Percentiles rank a stretch among this genome's conserved stretches.
Evolutionary conservation across 768 basidiomycete genomes (phyloP).

Genomic region (Tephrocybe sp.): DNA sequence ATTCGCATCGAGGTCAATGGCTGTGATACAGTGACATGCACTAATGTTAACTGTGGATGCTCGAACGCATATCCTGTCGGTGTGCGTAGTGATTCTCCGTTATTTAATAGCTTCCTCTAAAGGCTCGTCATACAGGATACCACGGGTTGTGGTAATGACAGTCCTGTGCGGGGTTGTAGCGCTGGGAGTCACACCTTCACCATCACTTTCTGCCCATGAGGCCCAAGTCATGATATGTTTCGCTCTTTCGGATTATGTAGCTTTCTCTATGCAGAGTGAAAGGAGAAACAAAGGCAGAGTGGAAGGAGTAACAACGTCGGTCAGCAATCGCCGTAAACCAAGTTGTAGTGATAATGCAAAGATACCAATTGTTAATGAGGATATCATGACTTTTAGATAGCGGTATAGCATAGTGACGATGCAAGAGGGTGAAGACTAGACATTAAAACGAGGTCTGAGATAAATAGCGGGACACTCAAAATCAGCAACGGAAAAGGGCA

Average conservation of each 20-base stretch:
- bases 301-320: no score
- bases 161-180: conserved; percentile 35
- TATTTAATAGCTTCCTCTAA: background rate
- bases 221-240: background rate
- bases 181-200: conserved; percentile 34
- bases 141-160: conserved; percentile 38
- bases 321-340: no score
- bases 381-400: conserved; percentile 5
- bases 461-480: conserved; percentile 4
- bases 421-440: conserved; percentile 3
- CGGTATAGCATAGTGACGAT: conserved; percentile 3
- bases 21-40: conserved; percentile 40
- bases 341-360: background rate
- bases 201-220: conserved; percentile 32
- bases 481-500: conserved; percentile 2
- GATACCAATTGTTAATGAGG: background rate
- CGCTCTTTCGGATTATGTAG: background rate
- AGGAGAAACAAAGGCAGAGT: background rate
- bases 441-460: conserved; percentile 11
- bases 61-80: conserved; percentile 31
- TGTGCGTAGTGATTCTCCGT: conserved; percentile 20
- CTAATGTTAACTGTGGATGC: conserved; percentile 36
- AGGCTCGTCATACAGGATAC: conserved; percentile 24
- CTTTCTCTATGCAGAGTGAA: background rate
- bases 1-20: conserved; percentile 34